A percentile compares a stretch with the other conserved stretches of the same genome.
Evolutionary conservation across 2,329 filamentous ascomycete species (phyloP).

Genomic region (Colletotrichum filicis): DNA sequence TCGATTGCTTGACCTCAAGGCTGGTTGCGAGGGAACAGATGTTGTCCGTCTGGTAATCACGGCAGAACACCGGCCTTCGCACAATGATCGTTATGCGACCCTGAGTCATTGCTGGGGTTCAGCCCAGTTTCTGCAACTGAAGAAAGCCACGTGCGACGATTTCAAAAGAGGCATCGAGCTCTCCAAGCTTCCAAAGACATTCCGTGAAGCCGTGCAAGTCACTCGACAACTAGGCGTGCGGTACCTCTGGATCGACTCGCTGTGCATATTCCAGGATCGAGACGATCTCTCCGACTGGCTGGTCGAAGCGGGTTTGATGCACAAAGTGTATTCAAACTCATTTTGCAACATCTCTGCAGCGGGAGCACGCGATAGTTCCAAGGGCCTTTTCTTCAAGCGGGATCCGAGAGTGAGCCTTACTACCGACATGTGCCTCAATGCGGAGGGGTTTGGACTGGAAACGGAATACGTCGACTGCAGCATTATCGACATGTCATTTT

Average conservation of each 20-base stretch:
- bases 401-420: neutral
- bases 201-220: conserved; percentile 21
- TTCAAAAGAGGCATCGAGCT: neutral
- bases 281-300: conserved; percentile 36
- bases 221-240: conserved; percentile 6
- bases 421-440: neutral
- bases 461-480: neutral
- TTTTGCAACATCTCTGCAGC: conserved; percentile 38
- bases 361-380: conserved; percentile 22
- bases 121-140: conserved; percentile 15
- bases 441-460: neutral
- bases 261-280: conserved; percentile 34
- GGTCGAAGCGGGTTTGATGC: conserved; percentile 33
- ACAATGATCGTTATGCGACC: neutral
- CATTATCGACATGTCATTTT: neutral
- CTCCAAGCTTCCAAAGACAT: conserved; percentile 16
- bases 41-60: neutral
- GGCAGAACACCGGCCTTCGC: neutral
- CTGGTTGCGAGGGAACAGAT: neutral
- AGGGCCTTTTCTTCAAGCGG: conserved; percentile 15
- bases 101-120: conserved; percentile 26
- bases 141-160: neutral
- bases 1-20: neutral
- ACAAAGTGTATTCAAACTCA: conserved; percentile 35
- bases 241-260: conserved; percentile 33